Conservation (phyloP, 768 basidiomycete genomes). For the Lactifluus pinguis region DNA sequence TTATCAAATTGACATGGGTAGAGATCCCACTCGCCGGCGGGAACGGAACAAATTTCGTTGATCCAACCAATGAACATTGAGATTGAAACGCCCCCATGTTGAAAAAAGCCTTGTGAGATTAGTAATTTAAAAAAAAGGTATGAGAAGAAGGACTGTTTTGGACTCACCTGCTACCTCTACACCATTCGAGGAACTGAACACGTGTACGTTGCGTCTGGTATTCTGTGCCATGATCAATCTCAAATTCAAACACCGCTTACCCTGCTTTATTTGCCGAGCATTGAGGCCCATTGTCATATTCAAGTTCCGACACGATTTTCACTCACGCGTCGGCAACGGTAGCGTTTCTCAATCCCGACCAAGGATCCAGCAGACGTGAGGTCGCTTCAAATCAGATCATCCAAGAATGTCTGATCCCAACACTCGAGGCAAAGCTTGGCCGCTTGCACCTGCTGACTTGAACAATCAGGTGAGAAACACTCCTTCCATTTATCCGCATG, state of each 20-base stretch:
- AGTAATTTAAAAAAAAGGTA: no score
- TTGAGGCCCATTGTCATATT: neutral
- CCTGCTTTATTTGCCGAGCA: no score
- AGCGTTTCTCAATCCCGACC: constrained; percentile 37
- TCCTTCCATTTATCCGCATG: neutral
- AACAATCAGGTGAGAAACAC: constrained; percentile 68
- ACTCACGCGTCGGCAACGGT: neutral
- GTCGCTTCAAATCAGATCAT: constrained; percentile 36
- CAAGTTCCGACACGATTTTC: constrained; percentile 1
- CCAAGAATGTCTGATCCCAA: constrained; percentile 47
- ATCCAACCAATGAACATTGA: neutral
- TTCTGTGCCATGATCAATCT: neutral
- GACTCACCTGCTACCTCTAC: neutral
- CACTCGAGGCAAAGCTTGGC: constrained; percentile 74
- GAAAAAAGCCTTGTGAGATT: neutral
- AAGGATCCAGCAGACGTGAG: constrained; percentile 82
- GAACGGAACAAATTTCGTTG: neutral
- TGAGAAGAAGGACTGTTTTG: neutral
- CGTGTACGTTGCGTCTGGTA: neutral
- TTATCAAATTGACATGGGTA: neutral
- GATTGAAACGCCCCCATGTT: neutral
- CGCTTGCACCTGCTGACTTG: constrained; percentile 72
- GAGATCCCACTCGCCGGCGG: neutral
- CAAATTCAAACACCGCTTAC: no score
- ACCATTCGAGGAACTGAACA: neutral